Base-by-base conservation (phyloP, 1,139 yeast genomes). In the Yamadazyma friedrichii region DNA sequence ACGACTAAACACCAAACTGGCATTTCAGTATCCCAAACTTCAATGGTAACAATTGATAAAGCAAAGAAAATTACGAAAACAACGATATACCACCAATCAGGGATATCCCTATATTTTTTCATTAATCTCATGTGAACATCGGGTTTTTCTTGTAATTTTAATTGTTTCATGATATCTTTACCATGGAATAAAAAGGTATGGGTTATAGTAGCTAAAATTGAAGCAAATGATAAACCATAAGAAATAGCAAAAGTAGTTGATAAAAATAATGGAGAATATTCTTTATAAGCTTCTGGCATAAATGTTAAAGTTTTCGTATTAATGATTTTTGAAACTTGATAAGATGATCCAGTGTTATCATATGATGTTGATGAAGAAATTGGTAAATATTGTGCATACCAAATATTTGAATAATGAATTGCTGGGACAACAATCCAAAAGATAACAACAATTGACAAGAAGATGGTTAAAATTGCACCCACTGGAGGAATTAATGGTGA, bases 401-500 rank as follows among this genome's bases (percentile, higher is more conserved):
- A 70, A 25, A 64, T 58, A 53, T 70, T 70, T 31, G 70, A 51
- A 54, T 62, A 70, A 56, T 69, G 64, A 34, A 70, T 43, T n/a
- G 68, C 74, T 35, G 76, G 76, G 35, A 62, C 66, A 35, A 67
- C 49, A 35, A 62, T 56, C 76, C 75, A 69, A 61, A 65, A 70
- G 43, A 70, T 64, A 13, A 64, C 37, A 11, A 78, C 61, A 38
- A 77, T 59, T 15, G 80, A 73, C 5, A 65, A 33, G 43, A 74
- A 64, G 45, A 77, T 70, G 50, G 83, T 80, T 29, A 73, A 66
- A 42, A 77, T 62, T 15, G 83, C 76, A 40, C 76, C 65, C 38
- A 81, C 78, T 25, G 91, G 89, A 8, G 88, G 84, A 49, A 82
- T 73, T 53, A 84, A 70, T 9, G 91, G 88, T 20, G 84, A 76